Evolutionary conservation across 139 green algal genomes (phyloP), one percentile per base, ranked within the genome.

Genomic region (Picochlorum sp.): DNA sequence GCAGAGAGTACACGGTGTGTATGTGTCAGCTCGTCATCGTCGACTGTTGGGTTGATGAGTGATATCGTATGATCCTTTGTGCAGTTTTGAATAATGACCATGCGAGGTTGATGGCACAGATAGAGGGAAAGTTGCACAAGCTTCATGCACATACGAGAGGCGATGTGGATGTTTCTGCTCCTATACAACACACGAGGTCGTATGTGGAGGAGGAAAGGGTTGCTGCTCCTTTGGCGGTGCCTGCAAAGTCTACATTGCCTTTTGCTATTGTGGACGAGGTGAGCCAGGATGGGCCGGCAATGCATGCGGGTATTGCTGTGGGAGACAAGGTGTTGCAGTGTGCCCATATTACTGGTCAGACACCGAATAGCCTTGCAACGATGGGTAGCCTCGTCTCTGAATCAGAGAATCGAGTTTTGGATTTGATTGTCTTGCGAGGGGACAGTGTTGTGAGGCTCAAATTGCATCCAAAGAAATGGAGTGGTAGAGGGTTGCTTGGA

Each of bases 181-280:
- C 65, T 23, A 58, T 30, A 32, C 24, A 58, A 1, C 23, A 41
- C 23, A 20, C 37, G 4, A 4, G 38, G 34, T 46, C 41, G 63
- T 38, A 45, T 58, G 52, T 50, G 13, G 16, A 47, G 49, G 45
- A 34, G 23, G 37, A 30, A 18, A 2, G 14, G 24, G 56, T 64
- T 50, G 49, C 26, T 4, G 38, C 32, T 4, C 38, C 44, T 9
- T 26, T 41, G 23, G 57, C 57, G 4, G 57, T 56, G 10, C 49
- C 60, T 15, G 21, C 59, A 11, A 44, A 28, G 3, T 13, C 15
- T 20, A 8, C 44, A 3, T 32, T 34, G 20, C 85, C 87, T 1
- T 94, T 92, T 76, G 87, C 87, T 24, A 61, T 91, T 11, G 68
- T 94, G 4, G 87, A 94, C 69, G 86, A 94, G 61, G 73, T 94